Percentiles rank a stretch among this genome's conserved stretches.
phyloP scores from a whole-genome alignment of 1,284 basidiomycete species.

The Paramarasmius palmivorus region DNA sequence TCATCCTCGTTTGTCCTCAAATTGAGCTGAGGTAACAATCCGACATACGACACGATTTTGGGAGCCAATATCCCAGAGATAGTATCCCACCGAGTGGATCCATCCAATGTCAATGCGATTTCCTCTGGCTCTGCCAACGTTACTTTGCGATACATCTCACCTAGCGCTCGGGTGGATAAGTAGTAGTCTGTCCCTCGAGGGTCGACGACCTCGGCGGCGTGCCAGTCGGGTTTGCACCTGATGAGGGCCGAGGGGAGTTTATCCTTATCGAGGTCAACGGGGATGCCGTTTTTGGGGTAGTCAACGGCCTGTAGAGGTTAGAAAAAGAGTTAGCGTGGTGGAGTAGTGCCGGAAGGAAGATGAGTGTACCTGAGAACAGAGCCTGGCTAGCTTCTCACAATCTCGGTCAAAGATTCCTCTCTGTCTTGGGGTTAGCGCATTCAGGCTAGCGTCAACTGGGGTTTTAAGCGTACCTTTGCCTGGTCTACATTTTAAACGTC shows the following conservation, averaged over 20 bases:
- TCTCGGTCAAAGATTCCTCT: conserved; percentile 63
- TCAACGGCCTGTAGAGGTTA: conserved; percentile 56
- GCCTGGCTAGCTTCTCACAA: conserved; percentile 63
- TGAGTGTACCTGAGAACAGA: conserved; percentile 54
- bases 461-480: conserved; percentile 46
- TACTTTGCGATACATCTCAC: conserved; percentile 66
- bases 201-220: conserved; percentile 60
- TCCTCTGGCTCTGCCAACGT: conserved; percentile 41
- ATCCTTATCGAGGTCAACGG: conserved; percentile 51
- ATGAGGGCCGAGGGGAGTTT: conserved; percentile 51
- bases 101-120: conserved; percentile 17
- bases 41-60: too few species aligned
- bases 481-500: conserved; percentile 47
- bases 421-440: conserved; percentile 32
- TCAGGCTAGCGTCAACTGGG: conserved; percentile 5
- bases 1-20: conserved; percentile 28
- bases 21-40: conserved; percentile 23
- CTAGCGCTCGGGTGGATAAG: conserved; percentile 64
- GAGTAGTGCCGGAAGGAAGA: neutral
- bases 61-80: too few species aligned
- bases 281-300: conserved; percentile 71
- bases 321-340: neutral
- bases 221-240: conserved; percentile 76
- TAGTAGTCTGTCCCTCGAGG: conserved; percentile 69
- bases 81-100: neutral